Evolutionary conservation across 2,329 filamentous ascomycete species (phyloP), one percentile per base, ranked within the genome.

Genomic region (Pseudophaeomoniella oleicola): DNA sequence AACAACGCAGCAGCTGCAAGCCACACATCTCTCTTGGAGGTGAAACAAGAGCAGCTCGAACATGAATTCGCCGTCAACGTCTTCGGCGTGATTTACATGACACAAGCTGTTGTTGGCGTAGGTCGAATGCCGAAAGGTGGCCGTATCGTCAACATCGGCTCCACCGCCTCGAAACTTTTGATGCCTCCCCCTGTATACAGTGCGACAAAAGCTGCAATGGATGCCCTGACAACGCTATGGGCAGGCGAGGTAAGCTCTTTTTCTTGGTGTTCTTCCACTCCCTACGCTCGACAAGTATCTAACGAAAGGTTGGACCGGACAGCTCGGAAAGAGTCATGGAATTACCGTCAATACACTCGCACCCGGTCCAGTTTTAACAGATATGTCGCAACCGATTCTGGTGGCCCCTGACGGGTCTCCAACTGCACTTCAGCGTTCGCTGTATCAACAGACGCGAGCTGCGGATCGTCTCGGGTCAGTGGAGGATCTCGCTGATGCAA

Each of bases 261-360:
- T 12, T 37, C 34, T 39, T 15, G 13, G n/a, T 36, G 32, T 22
- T 22, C 14, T 38, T 15, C 32, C 30, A 31, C 16, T 34, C 22
- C 18, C 32, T 29, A 29, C 22, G 22, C 22, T 29, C 22, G 22
- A 29, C 22, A 29, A 29, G 10, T 13, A 13, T 19, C 13, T 43
- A 29, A 22, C 31, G 27, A 14, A 40, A 27, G 18, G 32, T n/a
- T n/a, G n/a, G n/a, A n/a, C 38, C 12, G 36, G 37, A 16, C 39
- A 59, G 49, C 47, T 60, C 11, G 59, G 59, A 1, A 43, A 46
- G 0, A 53, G 49, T 14, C 50, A 51, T 30, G 59, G 61, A 11
- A 60, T 66, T 37, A 66, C 61, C 0, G 53, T 66, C 29, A 66
- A 66, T 35, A 56, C 60, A 1, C 44, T 65, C 5, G 55, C 54